Conservation (phyloP, 768 basidiomycete genomes). For the Rhizopogon vinicolor region DNA sequence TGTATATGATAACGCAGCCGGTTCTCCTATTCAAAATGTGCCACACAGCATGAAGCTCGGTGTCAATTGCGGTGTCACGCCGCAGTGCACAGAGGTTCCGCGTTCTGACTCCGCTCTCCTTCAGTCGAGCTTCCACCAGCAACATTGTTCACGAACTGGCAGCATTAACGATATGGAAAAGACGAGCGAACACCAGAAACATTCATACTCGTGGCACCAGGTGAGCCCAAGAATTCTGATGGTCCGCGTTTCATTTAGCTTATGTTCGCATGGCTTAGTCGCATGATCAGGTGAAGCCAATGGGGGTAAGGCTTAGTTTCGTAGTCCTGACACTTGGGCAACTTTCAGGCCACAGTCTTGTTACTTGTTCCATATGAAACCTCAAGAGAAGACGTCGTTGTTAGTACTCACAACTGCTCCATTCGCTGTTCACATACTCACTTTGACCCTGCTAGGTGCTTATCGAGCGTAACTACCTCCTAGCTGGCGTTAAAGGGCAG, state of each 20-base stretch:
- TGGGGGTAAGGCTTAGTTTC: conserved; percentile 6
- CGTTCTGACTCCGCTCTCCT: conserved; percentile 30
- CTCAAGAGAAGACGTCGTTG: conserved; percentile 66
- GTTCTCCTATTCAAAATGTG: conserved; percentile 1
- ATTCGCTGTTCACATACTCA: not conserved
- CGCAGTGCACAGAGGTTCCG: conserved; percentile 4
- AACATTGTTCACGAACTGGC: conserved; percentile 6
- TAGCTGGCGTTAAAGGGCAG: conserved; percentile 70
- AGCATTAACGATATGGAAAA: conserved; percentile 17
- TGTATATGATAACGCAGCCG: conserved; percentile 17
- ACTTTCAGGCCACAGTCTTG: conserved; percentile 65
- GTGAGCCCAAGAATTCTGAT: conserved; percentile 32
- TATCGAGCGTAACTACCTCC: conserved; percentile 65
- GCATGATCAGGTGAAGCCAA: conserved; percentile 68
- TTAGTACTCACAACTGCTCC: conserved; percentile 27
- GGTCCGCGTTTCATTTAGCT: not conserved
- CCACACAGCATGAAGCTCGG: not conserved
- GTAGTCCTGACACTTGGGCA: conserved; percentile 15
- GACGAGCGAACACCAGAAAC: conserved; percentile 25
- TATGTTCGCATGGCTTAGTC: conserved; percentile 42
- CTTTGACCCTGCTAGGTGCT: conserved; percentile 44
- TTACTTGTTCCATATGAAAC: conserved; percentile 70
- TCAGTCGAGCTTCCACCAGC: conserved; percentile 6
- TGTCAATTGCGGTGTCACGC: not conserved
- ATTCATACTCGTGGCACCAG: conserved; percentile 83